phyloP scores from a whole-genome alignment of 75 land plant genomes.

The Picea glauca region DNA sequence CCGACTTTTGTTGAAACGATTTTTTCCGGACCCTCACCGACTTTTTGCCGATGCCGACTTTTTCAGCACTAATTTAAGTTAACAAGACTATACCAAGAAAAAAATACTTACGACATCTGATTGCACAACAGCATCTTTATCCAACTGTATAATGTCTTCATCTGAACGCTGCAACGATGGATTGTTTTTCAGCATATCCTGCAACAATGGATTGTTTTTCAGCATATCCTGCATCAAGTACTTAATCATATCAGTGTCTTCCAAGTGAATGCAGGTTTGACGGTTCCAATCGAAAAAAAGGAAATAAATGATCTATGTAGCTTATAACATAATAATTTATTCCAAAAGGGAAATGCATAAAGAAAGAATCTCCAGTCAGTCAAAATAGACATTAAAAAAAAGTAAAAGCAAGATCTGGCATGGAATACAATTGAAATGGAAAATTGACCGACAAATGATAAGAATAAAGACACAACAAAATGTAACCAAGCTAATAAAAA shows the following conservation, averaged over 20 bases:
- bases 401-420: too few relatives aligned
- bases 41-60: too few relatives aligned
- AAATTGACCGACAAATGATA: not conserved
- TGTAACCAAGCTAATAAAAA: not conserved
- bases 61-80: too few relatives aligned
- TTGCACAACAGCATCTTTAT: not conserved
- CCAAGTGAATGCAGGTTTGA: not conserved
- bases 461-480: not conserved
- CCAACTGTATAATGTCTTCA: not conserved
- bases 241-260: slow-evolving; percentile 1
- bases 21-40: too few relatives aligned
- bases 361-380: not conserved
- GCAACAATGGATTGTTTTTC: slow-evolving; percentile 2
- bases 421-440: not conserved
- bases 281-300: not conserved
- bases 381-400: not conserved
- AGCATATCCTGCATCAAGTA: slow-evolving; percentile 1
- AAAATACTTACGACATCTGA: slow-evolving; percentile 2
- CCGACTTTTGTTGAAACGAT: too few relatives aligned
- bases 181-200: slow-evolving; percentile 3
- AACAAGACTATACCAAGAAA: not conserved
- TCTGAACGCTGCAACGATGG: not conserved
- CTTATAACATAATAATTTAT: not conserved
- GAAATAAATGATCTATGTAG: not conserved
- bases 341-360: not conserved